Percentiles rank a stretch among this genome's conserved stretches.
Evolutionary conservation across 139 green algal species (phyloP).

Genomic region (Zygnema circumcarinatum): DNA sequence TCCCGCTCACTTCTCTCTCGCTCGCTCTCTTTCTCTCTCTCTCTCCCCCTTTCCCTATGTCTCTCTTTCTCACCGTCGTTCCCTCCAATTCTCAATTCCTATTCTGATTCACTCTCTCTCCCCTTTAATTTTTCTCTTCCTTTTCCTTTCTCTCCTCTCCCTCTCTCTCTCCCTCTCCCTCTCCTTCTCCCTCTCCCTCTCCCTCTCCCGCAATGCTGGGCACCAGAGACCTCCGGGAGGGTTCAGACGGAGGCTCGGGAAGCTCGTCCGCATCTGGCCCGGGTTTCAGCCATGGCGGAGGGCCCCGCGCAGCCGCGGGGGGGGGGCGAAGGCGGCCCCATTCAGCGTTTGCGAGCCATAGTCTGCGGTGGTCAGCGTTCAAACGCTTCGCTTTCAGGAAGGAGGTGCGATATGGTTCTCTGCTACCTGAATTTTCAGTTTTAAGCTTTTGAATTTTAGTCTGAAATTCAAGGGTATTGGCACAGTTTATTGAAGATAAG

Average conservation of each 20-base stretch:
- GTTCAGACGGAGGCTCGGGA: background rate
- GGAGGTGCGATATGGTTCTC: too few relatives aligned
- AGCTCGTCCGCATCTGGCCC: background rate
- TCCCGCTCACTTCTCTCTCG: too few relatives aligned
- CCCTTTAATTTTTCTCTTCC: background rate
- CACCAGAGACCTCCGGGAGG: background rate
- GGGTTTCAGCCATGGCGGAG: background rate
- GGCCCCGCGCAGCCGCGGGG: too few relatives aligned
- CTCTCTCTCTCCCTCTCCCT: background rate
- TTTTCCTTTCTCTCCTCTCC: background rate
- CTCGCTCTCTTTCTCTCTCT: background rate
- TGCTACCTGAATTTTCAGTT: conserved; percentile 2
- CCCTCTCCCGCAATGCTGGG: background rate
- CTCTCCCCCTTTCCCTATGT: background rate
- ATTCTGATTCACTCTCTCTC: background rate
- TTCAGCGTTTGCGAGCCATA: background rate
- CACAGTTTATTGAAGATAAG: background rate
- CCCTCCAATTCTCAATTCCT: background rate
- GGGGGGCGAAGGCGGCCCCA: background rate
- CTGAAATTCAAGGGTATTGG: background rate
- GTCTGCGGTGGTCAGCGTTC: background rate
- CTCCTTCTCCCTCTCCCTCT: background rate
- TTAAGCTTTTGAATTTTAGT: too few relatives aligned
- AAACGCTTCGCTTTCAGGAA: background rate
- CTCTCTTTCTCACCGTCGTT: conserved; percentile 2